Evolutionary conservation across 371 early-diverging fungal genomes (phyloP).

Genomic region (Rhizomucor miehei): DNA sequence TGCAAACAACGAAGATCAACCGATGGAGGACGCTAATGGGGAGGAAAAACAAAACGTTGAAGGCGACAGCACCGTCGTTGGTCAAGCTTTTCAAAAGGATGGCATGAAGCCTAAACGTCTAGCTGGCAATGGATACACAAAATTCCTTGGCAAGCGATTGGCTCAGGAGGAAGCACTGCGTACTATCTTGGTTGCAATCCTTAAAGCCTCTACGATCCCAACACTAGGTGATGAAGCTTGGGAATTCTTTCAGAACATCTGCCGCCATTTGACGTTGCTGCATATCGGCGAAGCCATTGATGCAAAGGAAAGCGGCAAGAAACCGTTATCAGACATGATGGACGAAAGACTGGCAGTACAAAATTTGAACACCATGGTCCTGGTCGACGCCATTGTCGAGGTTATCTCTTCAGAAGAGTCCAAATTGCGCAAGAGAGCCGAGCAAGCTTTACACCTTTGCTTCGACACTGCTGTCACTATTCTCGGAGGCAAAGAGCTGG

Average conservation of each 20-base stretch:
- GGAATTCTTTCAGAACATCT: slow-evolving; percentile 63
- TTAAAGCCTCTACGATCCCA: slow-evolving; percentile 63
- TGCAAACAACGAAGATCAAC: not conserved
- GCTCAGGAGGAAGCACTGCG: slow-evolving; percentile 70
- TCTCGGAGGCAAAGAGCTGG: slow-evolving; percentile 57
- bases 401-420: slow-evolving; percentile 70
- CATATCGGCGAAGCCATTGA: slow-evolving; percentile 68
- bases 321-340: slow-evolving; percentile 48
- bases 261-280: slow-evolving; percentile 75
- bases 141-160: slow-evolving; percentile 46
- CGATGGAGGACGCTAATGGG: not conserved
- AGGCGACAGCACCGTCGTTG: slow-evolving; percentile 37
- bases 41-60: slow-evolving; percentile 6
- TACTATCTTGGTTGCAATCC: slow-evolving; percentile 61
- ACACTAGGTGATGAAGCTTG: slow-evolving; percentile 68
- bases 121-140: slow-evolving; percentile 39
- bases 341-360: slow-evolving; percentile 40
- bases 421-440: slow-evolving; percentile 65
- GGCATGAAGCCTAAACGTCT: slow-evolving; percentile 42
- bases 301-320: slow-evolving; percentile 49
- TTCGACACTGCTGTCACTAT: slow-evolving; percentile 61
- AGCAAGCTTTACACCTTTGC: slow-evolving; percentile 62
- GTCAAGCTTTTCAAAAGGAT: slow-evolving; percentile 25
- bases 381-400: slow-evolving; percentile 81
- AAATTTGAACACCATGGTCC: slow-evolving; percentile 55